Conservation (phyloP, 108 stramenopile genomes). For the Cylindrotheca closterium region DNA sequence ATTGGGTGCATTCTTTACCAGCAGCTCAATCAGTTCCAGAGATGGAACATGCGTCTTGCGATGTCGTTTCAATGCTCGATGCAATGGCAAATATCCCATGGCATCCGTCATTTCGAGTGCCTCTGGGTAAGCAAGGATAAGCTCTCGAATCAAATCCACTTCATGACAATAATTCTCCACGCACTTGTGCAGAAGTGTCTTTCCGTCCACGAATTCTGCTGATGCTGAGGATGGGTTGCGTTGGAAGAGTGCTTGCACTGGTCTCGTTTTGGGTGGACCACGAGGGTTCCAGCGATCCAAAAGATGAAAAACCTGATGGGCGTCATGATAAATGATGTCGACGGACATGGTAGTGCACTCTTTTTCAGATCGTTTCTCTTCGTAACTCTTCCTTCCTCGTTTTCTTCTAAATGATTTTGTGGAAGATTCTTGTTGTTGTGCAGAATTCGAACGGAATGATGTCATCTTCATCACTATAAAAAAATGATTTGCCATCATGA, state of each 20-base stretch:
- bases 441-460: too few species aligned
- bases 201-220: slow-evolving; percentile 8
- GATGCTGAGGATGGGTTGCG: slow-evolving; percentile 1
- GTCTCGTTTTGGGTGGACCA: slow-evolving; percentile 5
- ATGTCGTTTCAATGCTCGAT: slow-evolving; percentile 18
- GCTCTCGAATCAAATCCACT: slow-evolving; percentile 10
- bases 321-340: slow-evolving; percentile 22
- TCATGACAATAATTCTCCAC: slow-evolving; percentile 12
- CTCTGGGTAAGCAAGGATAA: slow-evolving; percentile 23
- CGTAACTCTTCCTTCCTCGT: too few species aligned
- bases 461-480: too few species aligned
- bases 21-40: neutral
- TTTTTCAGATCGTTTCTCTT: too few species aligned
- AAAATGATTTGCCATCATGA: too few species aligned
- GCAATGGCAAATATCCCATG: slow-evolving; percentile 28
- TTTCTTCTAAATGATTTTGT: too few species aligned
- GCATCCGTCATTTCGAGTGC: slow-evolving; percentile 25
- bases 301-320: slow-evolving; percentile 23
- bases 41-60: neutral
- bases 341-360: too few species aligned
- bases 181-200: slow-evolving; percentile 23
- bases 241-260: slow-evolving; percentile 14
- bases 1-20: neutral
- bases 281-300: slow-evolving; percentile 20
- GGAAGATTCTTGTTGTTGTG: too few species aligned